Evolutionary conservation across 352 stramenopile genomes (phyloP), one percentile per base, ranked within the genome.

Genomic region (Globisporangium cystogenes): DNA sequence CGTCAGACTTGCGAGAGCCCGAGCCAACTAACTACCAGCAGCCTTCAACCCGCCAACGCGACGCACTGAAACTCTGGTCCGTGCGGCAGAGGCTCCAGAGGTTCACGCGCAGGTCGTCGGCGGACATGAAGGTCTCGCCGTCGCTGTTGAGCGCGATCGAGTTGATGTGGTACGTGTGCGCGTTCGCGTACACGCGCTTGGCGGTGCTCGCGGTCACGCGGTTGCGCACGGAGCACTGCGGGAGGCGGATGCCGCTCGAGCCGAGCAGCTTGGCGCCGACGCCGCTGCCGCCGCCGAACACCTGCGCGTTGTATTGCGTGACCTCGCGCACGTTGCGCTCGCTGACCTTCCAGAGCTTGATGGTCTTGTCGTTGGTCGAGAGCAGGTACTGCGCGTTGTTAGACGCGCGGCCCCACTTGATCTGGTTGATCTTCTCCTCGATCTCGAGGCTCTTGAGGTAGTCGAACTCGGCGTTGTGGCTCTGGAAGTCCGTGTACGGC

Each of bases 371-470:
- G 68, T 99, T 99, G 20, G 95, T 98, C 12, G 87, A 94, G 39
- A 98, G 76, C 41, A 99, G 61, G 51, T 96, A 98, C 44, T 95
- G 72, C n/a, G 90, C 82, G 49, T 93, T 90, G 64, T 90, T 95
- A 40, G 76, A 85, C 10, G 77, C 67, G n/a, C 76, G 70, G 56
- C 89, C 97, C 88, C 92, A 99, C 61, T 96, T 95, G 67, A 99
- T 98, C 48, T 97, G 78, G 68, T 98, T 98, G 65, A 99, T 98
- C 58, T 98, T 98, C 62, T 98, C 94, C 60, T 99, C 94, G 58
- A 99, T 98, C 56, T 99, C 95, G 7, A 98, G 76, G 56, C 86
- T 97, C 66, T 98, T 98, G 41, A 99, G 73, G 75, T 98, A 99
- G 72, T 99, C 95, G 59, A 99, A 99, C 67, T 98, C 95, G n/a